A percentile compares a stretch with the other conserved stretches of the same genome.
Evolutionary conservation across 148 eudicot species (phyloP).

Genomic region (Rheum nobile): DNA sequence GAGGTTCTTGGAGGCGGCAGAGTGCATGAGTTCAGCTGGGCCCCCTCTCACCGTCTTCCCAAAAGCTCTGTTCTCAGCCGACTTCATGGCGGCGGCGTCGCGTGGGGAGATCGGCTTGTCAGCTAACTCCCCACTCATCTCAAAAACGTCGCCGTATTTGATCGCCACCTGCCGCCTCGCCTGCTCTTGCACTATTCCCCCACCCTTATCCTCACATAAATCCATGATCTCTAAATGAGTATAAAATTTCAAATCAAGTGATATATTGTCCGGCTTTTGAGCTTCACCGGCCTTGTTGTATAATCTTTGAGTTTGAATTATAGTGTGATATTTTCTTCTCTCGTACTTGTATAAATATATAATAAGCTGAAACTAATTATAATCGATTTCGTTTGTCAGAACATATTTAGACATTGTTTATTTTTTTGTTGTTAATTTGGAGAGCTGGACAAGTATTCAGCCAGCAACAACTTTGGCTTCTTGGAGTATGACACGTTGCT

Average conservation of each 20-base stretch:
- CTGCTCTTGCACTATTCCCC: background rate
- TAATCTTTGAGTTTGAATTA: too few relatives aligned
- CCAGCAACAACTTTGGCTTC: background rate
- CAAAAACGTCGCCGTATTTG: conserved; percentile 51
- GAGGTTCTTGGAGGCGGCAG: conserved; percentile 46
- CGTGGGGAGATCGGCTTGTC: conserved; percentile 29
- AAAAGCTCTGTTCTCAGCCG: conserved; percentile 38
- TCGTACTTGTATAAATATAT: too few relatives aligned
- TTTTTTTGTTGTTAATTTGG: too few relatives aligned
- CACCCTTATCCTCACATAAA: background rate
- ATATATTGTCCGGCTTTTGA: too few relatives aligned
- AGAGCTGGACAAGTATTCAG: background rate
- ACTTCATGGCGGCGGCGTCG: conserved; percentile 55
- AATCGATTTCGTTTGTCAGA: too few relatives aligned
- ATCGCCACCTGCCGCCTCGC: conserved; percentile 13
- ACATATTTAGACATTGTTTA: too few relatives aligned
- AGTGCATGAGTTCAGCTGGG: conserved; percentile 46
- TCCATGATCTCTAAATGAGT: background rate
- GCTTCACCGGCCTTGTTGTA: too few relatives aligned
- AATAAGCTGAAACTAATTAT: too few relatives aligned
- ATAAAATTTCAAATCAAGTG: too few relatives aligned
- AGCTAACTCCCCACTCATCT: conserved; percentile 34
- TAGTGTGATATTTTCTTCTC: background rate
- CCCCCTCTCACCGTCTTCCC: conserved; percentile 42
- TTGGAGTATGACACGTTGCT: background rate